Evolutionary conservation across 1,284 basidiomycete genomes (phyloP).

Genomic region (Mycosarcoma maydis): DNA sequence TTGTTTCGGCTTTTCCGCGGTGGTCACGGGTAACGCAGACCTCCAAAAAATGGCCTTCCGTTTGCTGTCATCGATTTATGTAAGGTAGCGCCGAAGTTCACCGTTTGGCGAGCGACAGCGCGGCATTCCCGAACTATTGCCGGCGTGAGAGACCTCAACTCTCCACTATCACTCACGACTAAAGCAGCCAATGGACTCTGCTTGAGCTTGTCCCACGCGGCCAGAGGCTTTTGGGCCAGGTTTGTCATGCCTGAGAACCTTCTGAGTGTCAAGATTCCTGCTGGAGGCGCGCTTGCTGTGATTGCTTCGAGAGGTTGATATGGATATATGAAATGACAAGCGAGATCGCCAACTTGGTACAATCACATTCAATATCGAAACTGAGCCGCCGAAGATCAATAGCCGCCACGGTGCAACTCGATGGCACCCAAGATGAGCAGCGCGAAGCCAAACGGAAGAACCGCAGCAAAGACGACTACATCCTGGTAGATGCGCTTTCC

Average conservation of each 20-base stretch:
- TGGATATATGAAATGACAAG: background rate
- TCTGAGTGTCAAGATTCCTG: too few species aligned
- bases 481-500: constrained; percentile 51
- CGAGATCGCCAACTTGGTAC: background rate
- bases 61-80: too few species aligned
- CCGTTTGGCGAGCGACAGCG: background rate
- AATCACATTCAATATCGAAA: background rate
- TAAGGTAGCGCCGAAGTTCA: too few species aligned
- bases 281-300: background rate
- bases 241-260: background rate
- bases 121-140: constrained; percentile 1
- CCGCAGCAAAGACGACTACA: constrained; percentile 47
- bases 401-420: constrained; percentile 44
- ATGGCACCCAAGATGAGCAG: constrained; percentile 43
- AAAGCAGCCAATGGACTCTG: too few species aligned
- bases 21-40: too few species aligned
- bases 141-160: too few species aligned
- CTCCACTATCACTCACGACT: too few species aligned
- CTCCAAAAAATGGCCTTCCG: too few species aligned
- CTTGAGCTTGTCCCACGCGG: too few species aligned
- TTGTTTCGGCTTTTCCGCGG: constrained; percentile 21
- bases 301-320: background rate
- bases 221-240: too few species aligned
- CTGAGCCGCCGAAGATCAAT: constrained; percentile 22
- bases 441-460: constrained; percentile 52